A percentile compares a stretch with the other conserved stretches of the same genome.
These are phyloP conservation scores for Pseudogymnoascus sp. DNA, from an alignment of 2,329 filamentous ascomycete genomes.

Conservation along the genomic window DNA sequence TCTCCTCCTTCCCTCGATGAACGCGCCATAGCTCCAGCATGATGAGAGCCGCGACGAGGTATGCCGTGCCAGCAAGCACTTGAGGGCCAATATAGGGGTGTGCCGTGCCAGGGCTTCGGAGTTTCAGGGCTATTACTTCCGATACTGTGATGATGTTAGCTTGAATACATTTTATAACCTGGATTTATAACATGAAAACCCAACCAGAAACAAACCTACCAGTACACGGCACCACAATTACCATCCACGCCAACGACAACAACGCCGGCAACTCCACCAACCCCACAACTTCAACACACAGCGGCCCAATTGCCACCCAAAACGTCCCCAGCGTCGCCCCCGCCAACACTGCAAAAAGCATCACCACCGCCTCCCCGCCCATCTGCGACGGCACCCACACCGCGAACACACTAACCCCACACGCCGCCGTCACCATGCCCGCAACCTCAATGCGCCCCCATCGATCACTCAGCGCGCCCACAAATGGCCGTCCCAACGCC, in stretches of 20 bases:
- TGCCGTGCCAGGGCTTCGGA: too few species aligned
- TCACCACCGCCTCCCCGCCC: conserved; percentile 31
- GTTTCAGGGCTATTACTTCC: too few species aligned
- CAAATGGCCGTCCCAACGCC: conserved; percentile 38
- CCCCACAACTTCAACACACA: conserved; percentile 35
- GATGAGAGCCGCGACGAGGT: conserved; percentile 29
- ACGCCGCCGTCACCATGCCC: conserved; percentile 33
- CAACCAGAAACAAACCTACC: conserved; percentile 30
- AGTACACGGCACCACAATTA: conserved; percentile 31
- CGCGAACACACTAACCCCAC: conserved; percentile 33
- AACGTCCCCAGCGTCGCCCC: conserved; percentile 41
- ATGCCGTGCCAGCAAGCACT: too few species aligned
- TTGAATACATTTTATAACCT: too few species aligned
- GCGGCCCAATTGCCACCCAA: conserved; percentile 38
- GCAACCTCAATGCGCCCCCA: conserved; percentile 38
- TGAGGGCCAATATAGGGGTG: too few species aligned
- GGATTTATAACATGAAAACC: conserved; percentile 18
- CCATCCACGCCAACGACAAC: conserved; percentile 33
- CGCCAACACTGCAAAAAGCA: conserved; percentile 37
- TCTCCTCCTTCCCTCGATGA: background rate
- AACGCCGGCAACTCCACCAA: conserved; percentile 34
- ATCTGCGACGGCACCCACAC: conserved; percentile 40
- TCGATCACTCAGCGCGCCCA: conserved; percentile 39
- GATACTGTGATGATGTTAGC: too few species aligned
- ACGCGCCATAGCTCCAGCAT: conserved; percentile 25